Evolutionary conservation across 306 rosid genomes (phyloP).

Genomic region (Canavalia gladiata): DNA sequence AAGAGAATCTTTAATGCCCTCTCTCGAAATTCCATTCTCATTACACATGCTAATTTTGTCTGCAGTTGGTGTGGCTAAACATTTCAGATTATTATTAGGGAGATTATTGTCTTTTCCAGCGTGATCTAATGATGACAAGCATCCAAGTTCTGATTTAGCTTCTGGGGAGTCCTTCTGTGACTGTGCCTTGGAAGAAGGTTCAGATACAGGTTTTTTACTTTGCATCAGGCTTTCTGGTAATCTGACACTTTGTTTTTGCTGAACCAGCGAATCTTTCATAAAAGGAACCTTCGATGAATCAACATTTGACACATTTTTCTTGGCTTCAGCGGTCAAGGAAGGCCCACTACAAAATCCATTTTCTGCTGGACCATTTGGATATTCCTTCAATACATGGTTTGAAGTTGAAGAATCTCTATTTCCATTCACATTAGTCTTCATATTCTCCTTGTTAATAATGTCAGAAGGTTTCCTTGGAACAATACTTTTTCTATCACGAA

Average conservation of each 20-base stretch:
- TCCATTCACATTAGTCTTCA: constrained; percentile 52
- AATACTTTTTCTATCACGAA: constrained; percentile 75
- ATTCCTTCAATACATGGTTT: constrained; percentile 55
- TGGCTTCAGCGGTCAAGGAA: constrained; percentile 45
- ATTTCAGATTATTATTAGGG: constrained; percentile 38
- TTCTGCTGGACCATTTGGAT: constrained; percentile 52
- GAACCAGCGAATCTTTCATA: constrained; percentile 45
- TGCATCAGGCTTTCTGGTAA: constrained; percentile 44
- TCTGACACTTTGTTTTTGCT: constrained; percentile 31
- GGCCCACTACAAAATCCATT: constrained; percentile 44
- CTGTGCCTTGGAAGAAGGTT: constrained; percentile 43
- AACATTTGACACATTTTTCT: constrained; percentile 51
- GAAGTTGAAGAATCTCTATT: constrained; percentile 43
- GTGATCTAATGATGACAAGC: constrained; percentile 45
- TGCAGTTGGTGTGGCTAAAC: constrained; percentile 39
- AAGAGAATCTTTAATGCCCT: constrained; percentile 40
- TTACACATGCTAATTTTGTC: constrained; percentile 26
- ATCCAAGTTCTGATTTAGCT: constrained; percentile 49
- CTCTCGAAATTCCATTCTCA: constrained; percentile 51
- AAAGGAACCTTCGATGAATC: constrained; percentile 47
- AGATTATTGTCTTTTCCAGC: constrained; percentile 40
- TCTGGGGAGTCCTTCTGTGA: constrained; percentile 32
- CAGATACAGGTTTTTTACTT: constrained; percentile 50
- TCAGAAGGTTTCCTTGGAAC: constrained; percentile 63
- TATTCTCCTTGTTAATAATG: constrained; percentile 61